Conservation (phyloP, 2,329 filamentous ascomycete species). For the Neophaeococcomyces mojaviensis region DNA sequence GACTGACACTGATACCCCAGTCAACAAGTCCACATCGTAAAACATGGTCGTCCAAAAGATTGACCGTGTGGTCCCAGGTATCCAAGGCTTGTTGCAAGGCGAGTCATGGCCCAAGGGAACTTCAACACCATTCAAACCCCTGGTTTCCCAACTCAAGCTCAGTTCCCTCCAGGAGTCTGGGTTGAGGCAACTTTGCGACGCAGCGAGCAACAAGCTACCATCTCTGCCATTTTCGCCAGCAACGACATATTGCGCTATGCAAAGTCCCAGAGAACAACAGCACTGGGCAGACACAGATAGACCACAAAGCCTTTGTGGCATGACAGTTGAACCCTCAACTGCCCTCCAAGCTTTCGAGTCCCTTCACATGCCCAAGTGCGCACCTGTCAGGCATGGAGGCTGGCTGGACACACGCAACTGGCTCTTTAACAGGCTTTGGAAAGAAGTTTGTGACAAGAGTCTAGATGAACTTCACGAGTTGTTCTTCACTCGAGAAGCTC, state of each 20-base stretch:
- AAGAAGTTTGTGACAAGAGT: neutral
- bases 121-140: too few species aligned
- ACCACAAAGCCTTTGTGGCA: too few species aligned
- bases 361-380: neutral
- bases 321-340: neutral
- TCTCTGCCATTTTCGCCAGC: neutral
- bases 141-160: neutral
- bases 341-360: neutral
- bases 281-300: neutral
- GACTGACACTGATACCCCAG: neutral
- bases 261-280: neutral
- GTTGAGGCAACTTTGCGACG: neutral
- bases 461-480: neutral
- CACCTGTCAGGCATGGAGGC: neutral
- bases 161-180: neutral
- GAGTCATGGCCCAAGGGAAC: neutral
- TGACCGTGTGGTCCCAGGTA: neutral
- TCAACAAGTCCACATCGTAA: neutral
- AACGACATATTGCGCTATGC: neutral
- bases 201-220: neutral
- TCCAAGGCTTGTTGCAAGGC: neutral
- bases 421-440: slow-evolving; percentile 3
- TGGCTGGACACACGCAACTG: slow-evolving; percentile 6
- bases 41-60: neutral
- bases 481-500: slow-evolving; percentile 1